Evolutionary conservation across 345 rosid species (phyloP), one percentile per base, ranked within the genome.

Genomic region (sweet orange (Citrus sinensis)): DNA sequence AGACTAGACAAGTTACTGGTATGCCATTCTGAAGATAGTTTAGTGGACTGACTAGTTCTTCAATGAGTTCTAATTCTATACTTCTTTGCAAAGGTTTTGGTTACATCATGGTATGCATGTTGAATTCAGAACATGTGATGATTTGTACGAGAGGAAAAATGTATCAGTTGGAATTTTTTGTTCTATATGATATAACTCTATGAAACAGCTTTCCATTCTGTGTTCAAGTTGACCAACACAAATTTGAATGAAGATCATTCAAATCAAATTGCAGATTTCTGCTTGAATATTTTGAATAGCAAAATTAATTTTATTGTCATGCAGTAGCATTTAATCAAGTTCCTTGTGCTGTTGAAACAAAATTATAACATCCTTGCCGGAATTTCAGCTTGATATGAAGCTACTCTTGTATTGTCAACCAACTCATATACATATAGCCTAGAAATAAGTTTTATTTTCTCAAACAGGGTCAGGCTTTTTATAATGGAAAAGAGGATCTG

Each of bases 381-480:
- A 6, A 63, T 62, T 40, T 25, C 27, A 32, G 46, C 25, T 71
- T 63, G 70, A 27, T 62, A 27, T 46, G 25, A 34, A 27, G 60
- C 70, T 63, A 27, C 76, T 37, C 11, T 59, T 10, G 60, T 40
- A 9, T 75, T 34, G 19, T 76, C 35, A 46, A 46, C 4, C 0
- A 46, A 46, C 17, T 20, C 34, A 10, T 20, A 2, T 7, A 27
- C 25, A 56, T 20, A 70, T 60, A 60, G 29, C 30, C 55, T 16
- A 10, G 42, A 67, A 51, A 24, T 77, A 35, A 66, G 55, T 67
- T 67, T 49, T 32, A 24, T 39, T 74, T 79, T 74, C 82, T 75
- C 67, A 67, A 80, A 70, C 87, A 89, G 91, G 89, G 92, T 59
- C 89, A 82, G 81, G 87, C 84, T 70, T 77, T 88, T 70, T 84